phyloP scores from a whole-genome alignment of 1,139 yeast genomes.

The Pneumocystis jirovecii region DNA sequence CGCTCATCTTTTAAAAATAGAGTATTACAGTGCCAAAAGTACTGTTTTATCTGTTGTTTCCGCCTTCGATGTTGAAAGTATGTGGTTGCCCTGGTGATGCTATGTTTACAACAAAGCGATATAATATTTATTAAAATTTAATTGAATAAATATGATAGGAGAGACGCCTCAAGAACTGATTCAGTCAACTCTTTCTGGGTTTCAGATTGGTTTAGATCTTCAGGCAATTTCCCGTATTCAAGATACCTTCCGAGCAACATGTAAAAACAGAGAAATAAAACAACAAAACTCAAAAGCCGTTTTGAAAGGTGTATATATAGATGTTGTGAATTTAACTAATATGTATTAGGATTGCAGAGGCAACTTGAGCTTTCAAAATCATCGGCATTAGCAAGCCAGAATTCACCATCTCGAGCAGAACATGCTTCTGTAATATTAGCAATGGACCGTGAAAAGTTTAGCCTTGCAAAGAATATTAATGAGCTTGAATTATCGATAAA shows the following conservation, averaged over 20 bases:
- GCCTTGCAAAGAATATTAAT: slow-evolving; percentile 42
- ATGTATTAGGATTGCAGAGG: slow-evolving; percentile 19
- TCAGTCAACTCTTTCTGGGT: slow-evolving; percentile 12
- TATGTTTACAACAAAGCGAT: background rate
- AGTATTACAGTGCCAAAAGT: too few relatives aligned
- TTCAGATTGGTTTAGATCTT: slow-evolving; percentile 15
- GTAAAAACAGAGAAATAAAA: slow-evolving; percentile 13
- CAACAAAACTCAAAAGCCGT: slow-evolving; percentile 13
- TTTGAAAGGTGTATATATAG: slow-evolving; percentile 7
- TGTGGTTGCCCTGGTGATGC: background rate
- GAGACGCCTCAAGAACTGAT: slow-evolving; percentile 7
- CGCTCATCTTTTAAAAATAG: background rate
- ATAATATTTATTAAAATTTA: too few relatives aligned
- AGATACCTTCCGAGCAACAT: slow-evolving; percentile 12
- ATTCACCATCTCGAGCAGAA: slow-evolving; percentile 20
- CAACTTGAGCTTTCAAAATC: slow-evolving; percentile 20
- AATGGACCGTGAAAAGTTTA: slow-evolving; percentile 38
- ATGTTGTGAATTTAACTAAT: background rate
- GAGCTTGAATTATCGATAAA: slow-evolving; percentile 42
- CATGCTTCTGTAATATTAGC: slow-evolving; percentile 20
- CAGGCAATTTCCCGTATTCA: slow-evolving; percentile 14
- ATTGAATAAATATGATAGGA: background rate
- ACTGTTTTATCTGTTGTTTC: too few relatives aligned
- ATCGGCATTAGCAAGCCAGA: slow-evolving; percentile 21
- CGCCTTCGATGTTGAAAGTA: background rate